A percentile compares a stretch with the other conserved stretches of the same genome.
These are phyloP conservation scores for Amauroascus niger DNA, from an alignment of 2,329 filamentous ascomycete species.

Conservation along the genomic window DNA sequence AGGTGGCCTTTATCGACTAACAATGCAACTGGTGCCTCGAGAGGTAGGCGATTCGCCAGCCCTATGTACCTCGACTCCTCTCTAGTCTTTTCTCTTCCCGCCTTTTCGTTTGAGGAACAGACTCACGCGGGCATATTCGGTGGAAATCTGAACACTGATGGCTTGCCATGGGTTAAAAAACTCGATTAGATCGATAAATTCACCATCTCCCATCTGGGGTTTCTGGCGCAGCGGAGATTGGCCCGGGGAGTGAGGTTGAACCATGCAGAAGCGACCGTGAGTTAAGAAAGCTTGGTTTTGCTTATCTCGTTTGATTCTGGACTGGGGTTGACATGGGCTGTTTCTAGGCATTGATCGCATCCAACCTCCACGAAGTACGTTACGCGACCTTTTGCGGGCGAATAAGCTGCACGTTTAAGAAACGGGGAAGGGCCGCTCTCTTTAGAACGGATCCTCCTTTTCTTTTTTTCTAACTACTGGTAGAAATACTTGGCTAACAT, in stretches of 20 bases:
- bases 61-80: not conserved
- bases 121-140: no score
- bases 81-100: not conserved
- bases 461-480: not conserved
- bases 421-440: not conserved
- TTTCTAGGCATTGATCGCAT: slow-evolving; percentile 54
- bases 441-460: not conserved
- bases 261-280: slow-evolving; percentile 74
- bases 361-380: slow-evolving; percentile 71
- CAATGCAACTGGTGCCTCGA: slow-evolving; percentile 11
- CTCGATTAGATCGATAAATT: slow-evolving; percentile 85
- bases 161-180: no score
- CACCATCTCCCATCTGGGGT: slow-evolving; percentile 76
- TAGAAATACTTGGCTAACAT: not conserved
- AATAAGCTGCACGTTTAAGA: no score
- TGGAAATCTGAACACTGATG: no score
- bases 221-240: slow-evolving; percentile 76
- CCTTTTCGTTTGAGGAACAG: no score
- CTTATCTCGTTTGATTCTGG: not conserved
- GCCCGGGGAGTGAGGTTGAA: slow-evolving; percentile 83
- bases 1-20: slow-evolving; percentile 1
- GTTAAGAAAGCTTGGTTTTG: not conserved
- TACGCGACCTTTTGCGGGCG: no score
- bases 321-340: not conserved
- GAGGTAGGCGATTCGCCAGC: slow-evolving; percentile 8